These are phyloP conservation scores for Pseudoneurospora amorphoporcata DNA, from an alignment of 495 filamentous ascomycete genomes.

Conservation along the genomic window DNA sequence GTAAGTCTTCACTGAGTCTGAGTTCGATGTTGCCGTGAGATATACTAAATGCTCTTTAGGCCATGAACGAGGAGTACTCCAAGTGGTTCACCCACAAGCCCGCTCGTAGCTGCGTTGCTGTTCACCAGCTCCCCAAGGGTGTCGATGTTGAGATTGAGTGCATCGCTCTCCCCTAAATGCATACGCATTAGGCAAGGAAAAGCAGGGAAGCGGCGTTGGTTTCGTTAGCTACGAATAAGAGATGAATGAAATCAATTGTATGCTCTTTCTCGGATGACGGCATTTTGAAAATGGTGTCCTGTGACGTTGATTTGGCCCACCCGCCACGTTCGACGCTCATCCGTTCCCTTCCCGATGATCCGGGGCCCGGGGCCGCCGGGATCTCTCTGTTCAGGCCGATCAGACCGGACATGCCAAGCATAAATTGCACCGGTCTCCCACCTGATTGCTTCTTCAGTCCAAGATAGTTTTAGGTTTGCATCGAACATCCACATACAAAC, in stretches of 20 bases:
- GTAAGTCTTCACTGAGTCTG: slow-evolving; percentile 11
- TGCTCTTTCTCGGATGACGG: not conserved
- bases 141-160: slow-evolving; percentile 92
- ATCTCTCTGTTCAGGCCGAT: not conserved
- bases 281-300: not conserved
- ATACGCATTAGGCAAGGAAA: not conserved
- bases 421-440: not conserved
- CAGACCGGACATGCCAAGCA: not conserved
- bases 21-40: not conserved
- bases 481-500: not conserved
- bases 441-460: not conserved
- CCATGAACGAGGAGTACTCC: slow-evolving; percentile 84
- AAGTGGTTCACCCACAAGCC: slow-evolving; percentile 84
- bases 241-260: not conserved
- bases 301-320: not conserved
- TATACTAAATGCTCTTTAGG: slow-evolving; percentile 19
- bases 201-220: not conserved
- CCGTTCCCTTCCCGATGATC: not conserved
- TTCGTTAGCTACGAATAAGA: slow-evolving; percentile 6
- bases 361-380: not conserved
- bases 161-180: slow-evolving; percentile 56
- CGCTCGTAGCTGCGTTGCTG: slow-evolving; percentile 86
- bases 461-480: not conserved
- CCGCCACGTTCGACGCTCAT: not conserved
- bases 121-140: slow-evolving; percentile 79